Evolutionary conservation across 2,329 filamentous ascomycete species (phyloP).

Genomic region (Thermothelomyces thermophilus): DNA sequence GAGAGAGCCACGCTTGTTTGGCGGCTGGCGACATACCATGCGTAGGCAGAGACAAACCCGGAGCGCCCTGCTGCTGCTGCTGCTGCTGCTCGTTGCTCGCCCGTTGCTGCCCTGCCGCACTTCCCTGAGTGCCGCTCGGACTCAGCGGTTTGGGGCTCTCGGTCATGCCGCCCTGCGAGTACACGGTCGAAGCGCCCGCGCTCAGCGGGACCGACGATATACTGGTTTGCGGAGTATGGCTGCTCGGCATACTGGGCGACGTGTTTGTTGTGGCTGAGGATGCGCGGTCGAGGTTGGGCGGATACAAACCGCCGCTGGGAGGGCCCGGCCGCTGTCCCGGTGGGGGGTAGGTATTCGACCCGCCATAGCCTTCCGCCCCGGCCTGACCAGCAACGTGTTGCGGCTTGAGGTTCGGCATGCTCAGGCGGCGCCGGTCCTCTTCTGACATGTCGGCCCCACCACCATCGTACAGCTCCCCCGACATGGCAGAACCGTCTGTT

Average conservation of each 20-base stretch:
- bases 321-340: slow-evolving; percentile 46
- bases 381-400: slow-evolving; percentile 54
- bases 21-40: slow-evolving; percentile 32
- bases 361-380: slow-evolving; percentile 45
- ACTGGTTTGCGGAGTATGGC: slow-evolving; percentile 44
- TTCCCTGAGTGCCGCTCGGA: slow-evolving; percentile 50
- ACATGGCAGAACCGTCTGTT: slow-evolving; percentile 50
- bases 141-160: slow-evolving; percentile 83
- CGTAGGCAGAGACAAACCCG: slow-evolving; percentile 23
- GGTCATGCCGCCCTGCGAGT: slow-evolving; percentile 66
- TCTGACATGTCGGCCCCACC: slow-evolving; percentile 53
- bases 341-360: slow-evolving; percentile 71
- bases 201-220: slow-evolving; percentile 43
- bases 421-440: slow-evolving; percentile 57
- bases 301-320: slow-evolving; percentile 53
- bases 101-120: slow-evolving; percentile 37
- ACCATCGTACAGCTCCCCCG: slow-evolving; percentile 50
- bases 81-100: slow-evolving; percentile 37
- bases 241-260: slow-evolving; percentile 44
- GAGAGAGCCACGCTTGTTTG: slow-evolving; percentile 27
- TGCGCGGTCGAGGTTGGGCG: slow-evolving; percentile 52
- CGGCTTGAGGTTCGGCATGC: slow-evolving; percentile 68
- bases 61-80: slow-evolving; percentile 27
- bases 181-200: slow-evolving; percentile 51
- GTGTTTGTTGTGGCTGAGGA: slow-evolving; percentile 51